Evolutionary conservation across 148 eudicot species (phyloP), one percentile per base, ranked within the genome.

Genomic region (Rhododendron ferrugineum): DNA sequence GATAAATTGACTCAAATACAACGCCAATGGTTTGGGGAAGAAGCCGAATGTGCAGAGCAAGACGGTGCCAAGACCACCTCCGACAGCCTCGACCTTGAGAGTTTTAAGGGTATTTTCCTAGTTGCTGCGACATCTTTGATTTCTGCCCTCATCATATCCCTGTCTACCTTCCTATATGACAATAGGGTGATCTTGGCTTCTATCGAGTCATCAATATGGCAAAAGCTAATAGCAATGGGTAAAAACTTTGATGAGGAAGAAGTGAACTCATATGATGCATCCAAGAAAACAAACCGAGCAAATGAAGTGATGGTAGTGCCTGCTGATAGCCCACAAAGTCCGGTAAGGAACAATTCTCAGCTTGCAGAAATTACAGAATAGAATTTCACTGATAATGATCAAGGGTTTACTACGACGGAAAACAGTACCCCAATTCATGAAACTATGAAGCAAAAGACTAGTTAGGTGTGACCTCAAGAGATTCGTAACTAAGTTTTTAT

Each of bases 91-190:
- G 86, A 77, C 16, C 83, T 92, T 2, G 89, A 87, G 11, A 92
- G 90, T 88, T 93, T 93, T 79, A 87, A 86, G 92, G 94, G 93
- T 6, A 86, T 93, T 2, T 92, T 92, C 79, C 78, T 92, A 60
- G 88, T 93, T 15, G 89, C 88, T 2, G 92, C 89, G 56, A n/a
- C 84, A 44, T 89, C 88, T 20, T 82, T 90, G 5, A 13, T 82
- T 23, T 78, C 20, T 18, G 89, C 91, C 58, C 89, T 93, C 37
- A 4, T 87, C 37, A 4, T 89, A 28, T 90, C 78, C 66, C 2
- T 84, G 32, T 32, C 82, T 3, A 80, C 73, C 22, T 93, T 93
- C 84, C 78, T 93, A 34, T 87, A 87, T 60, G 87, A 89, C 72
- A 64, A 89, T 76, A 82, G 83, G 23, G 44, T 62, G 2, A 76